These are phyloP conservation scores for Lonicera japonica DNA, from an alignment of 129 eudicot species.

Conservation along the genomic window DNA sequence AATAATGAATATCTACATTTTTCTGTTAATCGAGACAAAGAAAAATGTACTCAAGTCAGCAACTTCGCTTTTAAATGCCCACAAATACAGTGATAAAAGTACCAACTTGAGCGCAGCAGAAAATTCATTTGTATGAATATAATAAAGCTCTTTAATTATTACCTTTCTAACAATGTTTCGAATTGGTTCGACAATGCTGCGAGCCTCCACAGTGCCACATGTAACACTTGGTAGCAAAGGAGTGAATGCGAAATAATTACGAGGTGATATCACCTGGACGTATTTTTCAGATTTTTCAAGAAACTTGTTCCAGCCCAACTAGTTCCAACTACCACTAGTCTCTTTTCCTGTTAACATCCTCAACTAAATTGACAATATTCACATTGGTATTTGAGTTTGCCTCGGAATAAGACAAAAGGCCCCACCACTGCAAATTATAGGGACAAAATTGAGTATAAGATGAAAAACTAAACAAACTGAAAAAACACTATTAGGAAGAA, in stretches of 20 bases:
- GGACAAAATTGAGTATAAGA: background rate
- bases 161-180: slow-evolving; percentile 41
- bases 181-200: slow-evolving; percentile 37
- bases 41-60: slow-evolving; percentile 10
- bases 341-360: slow-evolving; percentile 26
- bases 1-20: slow-evolving; percentile 20
- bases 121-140: too few species aligned
- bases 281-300: slow-evolving; percentile 26
- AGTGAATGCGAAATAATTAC: slow-evolving; percentile 41
- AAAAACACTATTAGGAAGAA: too few species aligned
- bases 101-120: too few species aligned
- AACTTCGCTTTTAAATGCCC: slow-evolving; percentile 5
- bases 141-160: too few species aligned
- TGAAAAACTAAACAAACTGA: too few species aligned
- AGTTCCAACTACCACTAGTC: slow-evolving; percentile 41
- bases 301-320: slow-evolving; percentile 43
- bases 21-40: slow-evolving; percentile 16
- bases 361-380: slow-evolving; percentile 9
- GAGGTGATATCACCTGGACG: slow-evolving; percentile 36
- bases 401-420: slow-evolving; percentile 30
- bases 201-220: slow-evolving; percentile 40
- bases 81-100: too few species aligned
- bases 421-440: slow-evolving; percentile 25
- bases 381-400: slow-evolving; percentile 13
- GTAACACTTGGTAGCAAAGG: slow-evolving; percentile 43